These are phyloP conservation scores for Kwoniella heveanensis DNA, from an alignment of 768 basidiomycete genomes.

Conservation along the genomic window DNA sequence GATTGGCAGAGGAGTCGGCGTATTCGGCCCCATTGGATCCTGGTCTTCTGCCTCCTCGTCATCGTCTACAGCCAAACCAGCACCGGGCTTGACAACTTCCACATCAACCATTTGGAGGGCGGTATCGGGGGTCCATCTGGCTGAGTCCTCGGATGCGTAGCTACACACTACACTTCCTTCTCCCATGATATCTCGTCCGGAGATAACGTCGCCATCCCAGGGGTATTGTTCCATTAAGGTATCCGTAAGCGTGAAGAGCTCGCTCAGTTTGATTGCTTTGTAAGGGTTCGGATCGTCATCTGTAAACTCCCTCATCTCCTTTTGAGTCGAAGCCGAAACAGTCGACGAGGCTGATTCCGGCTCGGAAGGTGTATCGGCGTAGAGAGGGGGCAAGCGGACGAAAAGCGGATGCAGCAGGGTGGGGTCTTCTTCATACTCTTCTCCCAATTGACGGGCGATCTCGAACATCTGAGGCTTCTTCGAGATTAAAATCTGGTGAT, in stretches of 20 bases:
- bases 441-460: constrained; percentile 58
- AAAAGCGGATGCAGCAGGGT: constrained; percentile 57
- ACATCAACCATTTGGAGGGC: constrained; percentile 27
- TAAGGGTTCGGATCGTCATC: constrained; percentile 43
- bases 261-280: constrained; percentile 47
- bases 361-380: constrained; percentile 38
- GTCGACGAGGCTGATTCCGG: constrained; percentile 4
- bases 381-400: constrained; percentile 50
- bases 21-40: constrained; percentile 7
- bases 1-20: neutral
- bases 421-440: constrained; percentile 55
- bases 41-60: constrained; percentile 33
- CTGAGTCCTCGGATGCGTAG: constrained; percentile 35
- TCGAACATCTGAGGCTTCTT: constrained; percentile 69
- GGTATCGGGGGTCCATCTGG: constrained; percentile 18
- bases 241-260: constrained; percentile 48
- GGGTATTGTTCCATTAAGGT: constrained; percentile 45
- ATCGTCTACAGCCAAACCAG: constrained; percentile 25
- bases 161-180: constrained; percentile 45
- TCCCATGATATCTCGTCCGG: constrained; percentile 52
- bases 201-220: constrained; percentile 41
- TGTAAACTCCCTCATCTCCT: neutral
- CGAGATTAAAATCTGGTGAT: constrained; percentile 67
- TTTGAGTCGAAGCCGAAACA: neutral
- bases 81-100: constrained; percentile 35